These are phyloP conservation scores for Annona cherimola DNA, from an alignment of 164 flowering plant genomes.

Conservation along the genomic window DNA sequence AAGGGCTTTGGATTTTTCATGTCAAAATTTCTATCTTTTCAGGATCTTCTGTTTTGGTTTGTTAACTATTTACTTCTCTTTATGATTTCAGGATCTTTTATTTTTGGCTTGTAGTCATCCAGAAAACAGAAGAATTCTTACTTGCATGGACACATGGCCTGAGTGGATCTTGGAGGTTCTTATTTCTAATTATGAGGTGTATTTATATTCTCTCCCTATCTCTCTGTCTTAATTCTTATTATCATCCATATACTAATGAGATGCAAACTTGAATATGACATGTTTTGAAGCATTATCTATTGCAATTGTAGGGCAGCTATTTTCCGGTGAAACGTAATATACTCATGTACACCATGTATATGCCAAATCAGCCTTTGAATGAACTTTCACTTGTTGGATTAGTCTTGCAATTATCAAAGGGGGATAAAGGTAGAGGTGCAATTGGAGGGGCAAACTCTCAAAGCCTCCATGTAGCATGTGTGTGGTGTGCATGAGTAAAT, in stretches of 20 bases:
- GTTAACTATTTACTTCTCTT: constrained; percentile 37
- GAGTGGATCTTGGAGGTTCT: constrained; percentile 97
- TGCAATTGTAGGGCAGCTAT: neutral
- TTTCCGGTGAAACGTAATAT: no score
- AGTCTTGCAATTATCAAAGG: no score
- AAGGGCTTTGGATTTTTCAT: neutral
- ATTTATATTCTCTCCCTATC: neutral
- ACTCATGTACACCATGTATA: no score
- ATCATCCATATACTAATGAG: neutral
- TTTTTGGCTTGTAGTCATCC: constrained; percentile 99
- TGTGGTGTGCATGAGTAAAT: neutral
- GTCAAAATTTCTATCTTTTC: no score
- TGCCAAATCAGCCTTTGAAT: no score
- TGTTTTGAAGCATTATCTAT: neutral
- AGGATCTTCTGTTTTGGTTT: constrained; percentile 8
- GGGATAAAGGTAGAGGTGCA: no score
- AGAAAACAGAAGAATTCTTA: constrained; percentile 79
- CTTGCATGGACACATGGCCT: constrained; percentile 95
- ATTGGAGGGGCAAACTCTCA: no score
- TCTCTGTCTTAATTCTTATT: neutral
- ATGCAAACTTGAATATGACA: neutral
- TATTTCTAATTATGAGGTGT: constrained; percentile 91
- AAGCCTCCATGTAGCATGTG: no score
- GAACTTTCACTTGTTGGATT: no score
- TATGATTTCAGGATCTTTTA: constrained; percentile 98